Base-by-base conservation (phyloP, 192 early-diverging fungal species). In the Backusella tarrabulga region DNA sequence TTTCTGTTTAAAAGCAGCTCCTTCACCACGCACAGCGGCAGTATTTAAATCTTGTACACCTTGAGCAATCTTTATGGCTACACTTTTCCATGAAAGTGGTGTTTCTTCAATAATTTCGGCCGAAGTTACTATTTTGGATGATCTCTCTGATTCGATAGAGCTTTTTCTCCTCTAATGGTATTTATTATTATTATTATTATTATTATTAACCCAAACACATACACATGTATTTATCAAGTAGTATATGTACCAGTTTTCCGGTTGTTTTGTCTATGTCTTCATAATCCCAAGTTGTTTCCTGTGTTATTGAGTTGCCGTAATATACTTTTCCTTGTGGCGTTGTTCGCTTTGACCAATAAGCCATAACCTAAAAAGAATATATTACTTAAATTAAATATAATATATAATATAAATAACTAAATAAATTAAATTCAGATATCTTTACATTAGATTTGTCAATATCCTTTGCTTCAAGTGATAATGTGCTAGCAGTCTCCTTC, bases 301-400 rank as follows among this genome's bases (percentile, higher is more conserved):
- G 88, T 6, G 91, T 90, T 8, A 89, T 54, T 60, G 85, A 79
- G 73, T 92, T 90, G 75, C 84, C 87, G 71, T 83, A 92, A 67
- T 90, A 92, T 4, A 73, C 15, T n/a, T 83, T 72, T 12, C 90
- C 87, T 76, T 92, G 88, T 0, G 81, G 77, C 4, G 86, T 84
- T 21, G 67, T 32, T 50, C 87, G 87, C 50, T 86, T 77, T 2
- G 86, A 85, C 91, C 91, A 92, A 68, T 88, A 83, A 35, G 76
- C 75, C 40, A 89, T 85, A 40, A 89, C 38, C 56, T 82, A 40
- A 35, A 44, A 44, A 2, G 14, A 34, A 63, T 60, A 76, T 9
- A 75, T 12, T 63, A 0, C 40, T 29, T 29, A 63, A 63, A 63
- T 63, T 63, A 63, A 63, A 63, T 60, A 11, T 14, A 60, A 60